Evolutionary conservation across 1,284 basidiomycete genomes (phyloP).

Genomic region (Peniophora sp.): DNA sequence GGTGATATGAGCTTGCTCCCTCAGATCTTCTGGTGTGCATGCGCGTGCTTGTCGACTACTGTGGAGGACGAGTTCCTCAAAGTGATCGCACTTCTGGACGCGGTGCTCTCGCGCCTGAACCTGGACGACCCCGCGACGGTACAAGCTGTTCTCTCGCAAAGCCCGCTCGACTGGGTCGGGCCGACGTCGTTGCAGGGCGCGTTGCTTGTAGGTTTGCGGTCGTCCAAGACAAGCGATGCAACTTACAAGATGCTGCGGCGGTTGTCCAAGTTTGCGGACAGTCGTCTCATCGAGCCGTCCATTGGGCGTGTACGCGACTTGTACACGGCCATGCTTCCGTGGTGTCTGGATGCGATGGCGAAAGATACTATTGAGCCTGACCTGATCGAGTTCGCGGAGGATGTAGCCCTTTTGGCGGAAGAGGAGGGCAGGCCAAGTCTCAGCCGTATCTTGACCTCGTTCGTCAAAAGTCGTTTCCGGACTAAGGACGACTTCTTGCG

Average conservation of each 20-base stretch:
- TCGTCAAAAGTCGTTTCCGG: constrained; percentile 82
- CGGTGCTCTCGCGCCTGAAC: constrained; percentile 68
- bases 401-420: constrained; percentile 69
- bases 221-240: constrained; percentile 59
- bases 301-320: constrained; percentile 75
- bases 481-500: constrained; percentile 92
- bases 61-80: constrained; percentile 79
- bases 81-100: constrained; percentile 61
- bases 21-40: constrained; percentile 84
- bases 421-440: constrained; percentile 70
- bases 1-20: constrained; percentile 61
- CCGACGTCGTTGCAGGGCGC: constrained; percentile 62
- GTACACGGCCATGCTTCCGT: constrained; percentile 81
- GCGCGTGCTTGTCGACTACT: constrained; percentile 78
- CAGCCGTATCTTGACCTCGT: constrained; percentile 82
- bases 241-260: constrained; percentile 68
- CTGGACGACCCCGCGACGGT: constrained; percentile 60
- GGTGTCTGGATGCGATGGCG: constrained; percentile 80
- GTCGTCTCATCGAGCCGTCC: constrained; percentile 66
- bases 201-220: constrained; percentile 78
- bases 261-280: constrained; percentile 57
- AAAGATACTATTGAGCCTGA: constrained; percentile 52
- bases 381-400: constrained; percentile 67
- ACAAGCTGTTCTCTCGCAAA: constrained; percentile 57
- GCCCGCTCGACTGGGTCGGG: constrained; percentile 72